Conservation (phyloP, 768 basidiomycete species). For the Mycena metata region DNA sequence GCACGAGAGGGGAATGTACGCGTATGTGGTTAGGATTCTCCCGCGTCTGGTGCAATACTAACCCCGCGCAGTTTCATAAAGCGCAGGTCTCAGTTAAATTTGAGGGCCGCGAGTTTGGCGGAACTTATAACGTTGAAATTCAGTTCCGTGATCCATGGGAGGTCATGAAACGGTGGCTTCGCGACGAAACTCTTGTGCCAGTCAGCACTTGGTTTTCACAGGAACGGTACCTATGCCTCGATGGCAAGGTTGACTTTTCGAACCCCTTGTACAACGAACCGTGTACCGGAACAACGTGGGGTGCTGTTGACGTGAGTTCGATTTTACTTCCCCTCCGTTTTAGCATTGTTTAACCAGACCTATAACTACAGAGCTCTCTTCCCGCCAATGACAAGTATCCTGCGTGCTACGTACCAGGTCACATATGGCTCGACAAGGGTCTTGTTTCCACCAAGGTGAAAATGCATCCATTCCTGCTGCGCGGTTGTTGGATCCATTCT, state of each 20-base stretch:
- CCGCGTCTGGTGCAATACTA: too few relatives aligned
- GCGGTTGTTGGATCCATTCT: slow-evolving; percentile 32
- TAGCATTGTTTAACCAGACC: background rate
- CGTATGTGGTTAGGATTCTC: slow-evolving; percentile 5
- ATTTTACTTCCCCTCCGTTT: background rate
- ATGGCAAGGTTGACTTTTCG: slow-evolving; percentile 11
- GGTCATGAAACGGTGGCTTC: slow-evolving; percentile 29
- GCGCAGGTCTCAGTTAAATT: slow-evolving; percentile 10
- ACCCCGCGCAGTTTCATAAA: too few relatives aligned
- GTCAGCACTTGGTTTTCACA: slow-evolving; percentile 36
- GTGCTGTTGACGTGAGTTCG: slow-evolving; percentile 30
- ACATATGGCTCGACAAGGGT: slow-evolving; percentile 41
- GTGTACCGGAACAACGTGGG: slow-evolving; percentile 36
- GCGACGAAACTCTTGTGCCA: slow-evolving; percentile 30
- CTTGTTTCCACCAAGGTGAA: slow-evolving; percentile 35
- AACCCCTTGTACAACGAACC: slow-evolving; percentile 37
- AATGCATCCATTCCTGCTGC: slow-evolving; percentile 40
- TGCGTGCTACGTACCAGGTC: slow-evolving; percentile 31
- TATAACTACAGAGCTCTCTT: slow-evolving; percentile 8
- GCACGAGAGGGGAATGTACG: slow-evolving; percentile 28
- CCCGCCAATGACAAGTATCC: background rate
- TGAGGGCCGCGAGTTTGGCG: slow-evolving; percentile 15
- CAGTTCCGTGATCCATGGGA: slow-evolving; percentile 39
- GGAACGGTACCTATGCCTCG: slow-evolving; percentile 29
- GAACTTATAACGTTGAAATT: slow-evolving; percentile 27